Conservation (phyloP, 2,329 filamentous ascomycete species). For the Colletotrichum gloeosporioides region DNA sequence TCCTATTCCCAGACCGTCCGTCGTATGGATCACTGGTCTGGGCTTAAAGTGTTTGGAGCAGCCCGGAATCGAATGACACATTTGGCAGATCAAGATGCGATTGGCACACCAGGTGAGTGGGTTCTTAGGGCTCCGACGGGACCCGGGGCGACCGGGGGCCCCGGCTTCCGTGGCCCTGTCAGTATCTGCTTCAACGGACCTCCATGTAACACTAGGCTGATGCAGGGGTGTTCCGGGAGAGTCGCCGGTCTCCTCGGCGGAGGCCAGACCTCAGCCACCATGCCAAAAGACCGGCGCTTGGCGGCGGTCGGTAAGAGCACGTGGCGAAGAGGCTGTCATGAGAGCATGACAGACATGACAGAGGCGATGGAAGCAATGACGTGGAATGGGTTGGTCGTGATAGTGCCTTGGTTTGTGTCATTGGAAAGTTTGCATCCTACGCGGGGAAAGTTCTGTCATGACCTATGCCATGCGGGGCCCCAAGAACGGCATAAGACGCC, state of each 20-base stretch:
- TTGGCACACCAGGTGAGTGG: neutral
- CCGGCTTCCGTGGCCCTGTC: neutral
- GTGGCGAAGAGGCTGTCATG: neutral
- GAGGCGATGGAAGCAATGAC: neutral
- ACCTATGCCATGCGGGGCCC: neutral
- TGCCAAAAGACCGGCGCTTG: neutral
- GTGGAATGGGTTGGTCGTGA: neutral
- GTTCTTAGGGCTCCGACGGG: neutral
- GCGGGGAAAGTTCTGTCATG: constrained; percentile 12
- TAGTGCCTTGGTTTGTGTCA: neutral
- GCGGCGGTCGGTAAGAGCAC: neutral
- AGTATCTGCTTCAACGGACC: neutral
- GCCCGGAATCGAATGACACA: neutral
- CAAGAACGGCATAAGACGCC: neutral
- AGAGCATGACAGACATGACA: neutral
- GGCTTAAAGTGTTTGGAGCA: neutral
- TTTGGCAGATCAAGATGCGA: neutral
- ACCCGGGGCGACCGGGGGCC: neutral
- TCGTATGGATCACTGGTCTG: neutral
- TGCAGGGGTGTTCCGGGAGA: neutral
- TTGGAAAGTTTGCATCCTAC: neutral
- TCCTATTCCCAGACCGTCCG: neutral
- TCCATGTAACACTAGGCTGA: neutral
- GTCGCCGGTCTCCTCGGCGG: neutral
- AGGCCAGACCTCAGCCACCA: neutral